Evolutionary conservation across 148 eudicot species (phyloP).

Genomic region (Spergularia marina): DNA sequence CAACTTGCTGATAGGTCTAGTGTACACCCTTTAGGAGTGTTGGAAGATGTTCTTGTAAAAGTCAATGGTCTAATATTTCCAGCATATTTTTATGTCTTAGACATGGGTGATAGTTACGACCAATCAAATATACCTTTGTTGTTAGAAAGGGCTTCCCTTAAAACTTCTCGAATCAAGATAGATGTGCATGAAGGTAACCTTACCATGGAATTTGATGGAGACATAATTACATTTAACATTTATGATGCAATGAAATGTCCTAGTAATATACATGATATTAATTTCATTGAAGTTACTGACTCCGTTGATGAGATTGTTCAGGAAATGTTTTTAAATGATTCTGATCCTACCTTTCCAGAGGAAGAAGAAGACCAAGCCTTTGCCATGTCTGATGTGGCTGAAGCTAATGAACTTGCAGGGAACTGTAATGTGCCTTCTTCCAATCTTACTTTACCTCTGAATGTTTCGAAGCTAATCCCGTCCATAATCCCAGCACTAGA

Average conservation of each 20-base stretch:
- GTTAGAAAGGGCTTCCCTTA: not conserved
- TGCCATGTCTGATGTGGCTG: not conserved
- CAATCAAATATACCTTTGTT: not conserved
- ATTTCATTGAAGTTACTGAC: not conserved
- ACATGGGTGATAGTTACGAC: constrained; percentile 15
- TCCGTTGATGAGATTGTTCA: not conserved
- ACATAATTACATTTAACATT: constrained; percentile 15
- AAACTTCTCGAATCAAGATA: not conserved
- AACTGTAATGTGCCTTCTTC: too few species aligned
- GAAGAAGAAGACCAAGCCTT: too few species aligned
- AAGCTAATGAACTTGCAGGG: not conserved
- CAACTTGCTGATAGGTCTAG: constrained; percentile 24
- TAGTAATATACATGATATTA: not conserved
- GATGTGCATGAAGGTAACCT: constrained; percentile 16
- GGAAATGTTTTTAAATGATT: too few species aligned
- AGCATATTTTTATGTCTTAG: constrained; percentile 22
- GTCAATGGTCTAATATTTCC: constrained; percentile 12
- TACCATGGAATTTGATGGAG: constrained; percentile 12
- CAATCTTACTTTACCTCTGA: too few species aligned
- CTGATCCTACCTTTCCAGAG: too few species aligned
- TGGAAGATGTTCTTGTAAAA: constrained; percentile 21
- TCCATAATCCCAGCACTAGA: too few species aligned
- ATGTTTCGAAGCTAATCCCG: too few species aligned
- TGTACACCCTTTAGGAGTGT: constrained; percentile 17
- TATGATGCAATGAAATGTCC: constrained; percentile 6